phyloP scores from a whole-genome alignment of 768 basidiomycete genomes.

The Dacryopinax spathularia region DNA sequence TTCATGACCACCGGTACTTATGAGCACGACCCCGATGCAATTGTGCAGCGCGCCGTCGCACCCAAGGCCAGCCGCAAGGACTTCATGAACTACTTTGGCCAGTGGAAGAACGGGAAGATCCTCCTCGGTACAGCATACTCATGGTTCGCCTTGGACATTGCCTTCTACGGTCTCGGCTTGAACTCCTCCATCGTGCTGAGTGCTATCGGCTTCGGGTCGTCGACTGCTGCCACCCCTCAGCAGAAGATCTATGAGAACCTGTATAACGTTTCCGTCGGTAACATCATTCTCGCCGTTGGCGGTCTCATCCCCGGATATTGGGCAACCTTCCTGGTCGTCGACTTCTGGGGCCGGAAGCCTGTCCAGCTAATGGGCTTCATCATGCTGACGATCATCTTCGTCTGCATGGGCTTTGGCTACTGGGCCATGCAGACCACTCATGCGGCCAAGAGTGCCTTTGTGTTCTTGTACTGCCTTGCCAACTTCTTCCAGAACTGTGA shows the following conservation, averaged over 20 bases:
- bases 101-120: constrained; percentile 67
- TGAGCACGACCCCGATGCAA: constrained; percentile 40
- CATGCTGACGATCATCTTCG: constrained; percentile 14
- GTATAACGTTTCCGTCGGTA: constrained; percentile 54
- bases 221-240: constrained; percentile 20
- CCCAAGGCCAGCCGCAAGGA: constrained; percentile 57
- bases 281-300: constrained; percentile 13
- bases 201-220: constrained; percentile 53
- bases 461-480: constrained; percentile 18
- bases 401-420: constrained; percentile 20
- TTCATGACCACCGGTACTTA: constrained; percentile 41
- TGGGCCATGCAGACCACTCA: constrained; percentile 8
- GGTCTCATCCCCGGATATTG: constrained; percentile 24
- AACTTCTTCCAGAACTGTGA: constrained; percentile 21
- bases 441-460: constrained; percentile 14
- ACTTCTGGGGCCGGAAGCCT: constrained; percentile 60
- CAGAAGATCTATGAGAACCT: constrained; percentile 41
- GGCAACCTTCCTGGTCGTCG: constrained; percentile 16
- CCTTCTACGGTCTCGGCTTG: constrained; percentile 78
- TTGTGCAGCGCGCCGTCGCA: constrained; percentile 45
- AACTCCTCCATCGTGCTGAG: constrained; percentile 64
- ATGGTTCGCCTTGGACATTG: constrained; percentile 84
- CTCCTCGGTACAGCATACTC: constrained; percentile 65
- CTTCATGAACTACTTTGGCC: constrained; percentile 46
- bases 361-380: constrained; percentile 27